A percentile compares a stretch with the other conserved stretches of the same genome.
These are phyloP conservation scores for Nakazawaea ernobii DNA, from an alignment of 805 yeast species.

Conservation along the genomic window DNA sequence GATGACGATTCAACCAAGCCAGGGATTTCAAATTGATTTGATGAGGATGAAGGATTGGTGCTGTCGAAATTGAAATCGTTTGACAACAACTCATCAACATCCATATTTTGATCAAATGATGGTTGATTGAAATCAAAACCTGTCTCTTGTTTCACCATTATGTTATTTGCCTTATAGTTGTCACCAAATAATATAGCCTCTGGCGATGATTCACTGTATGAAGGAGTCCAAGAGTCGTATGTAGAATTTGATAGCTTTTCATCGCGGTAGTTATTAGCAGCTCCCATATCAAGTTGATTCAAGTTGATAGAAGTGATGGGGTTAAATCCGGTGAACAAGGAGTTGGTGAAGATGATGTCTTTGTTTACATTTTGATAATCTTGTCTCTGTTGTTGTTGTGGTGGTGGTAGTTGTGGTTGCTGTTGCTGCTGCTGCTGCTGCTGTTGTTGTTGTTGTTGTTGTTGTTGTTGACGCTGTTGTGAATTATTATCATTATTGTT, in stretches of 20 bases:
- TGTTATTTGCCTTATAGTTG: neutral
- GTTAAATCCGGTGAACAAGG: constrained; percentile 3
- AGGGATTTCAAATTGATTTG: constrained; percentile 1
- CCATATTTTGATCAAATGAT: constrained; percentile 4
- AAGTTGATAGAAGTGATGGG: constrained; percentile 3
- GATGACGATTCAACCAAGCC: neutral
- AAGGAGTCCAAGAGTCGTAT: constrained; percentile 24
- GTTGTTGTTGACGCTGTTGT: constrained; percentile 1
- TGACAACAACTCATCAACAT: constrained; percentile 4
- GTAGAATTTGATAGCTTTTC: constrained; percentile 6
- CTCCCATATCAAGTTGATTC: constrained; percentile 5
- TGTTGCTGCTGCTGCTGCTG: too few species aligned
- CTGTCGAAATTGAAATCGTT: constrained; percentile 3
- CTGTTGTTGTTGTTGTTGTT: too few species aligned
- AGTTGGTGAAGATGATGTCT: too few species aligned
- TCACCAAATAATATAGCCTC: constrained; percentile 24
- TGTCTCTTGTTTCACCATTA: neutral
- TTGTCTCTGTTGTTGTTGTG: too few species aligned
- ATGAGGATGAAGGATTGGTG: neutral
- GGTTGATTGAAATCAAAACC: neutral
- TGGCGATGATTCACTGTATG: constrained; percentile 29
- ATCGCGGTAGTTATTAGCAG: neutral
- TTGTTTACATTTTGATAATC: too few species aligned
- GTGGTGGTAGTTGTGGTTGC: too few species aligned
- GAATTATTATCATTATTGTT: constrained; percentile 1